A percentile compares a stretch with the other conserved stretches of the same genome.
These are phyloP conservation scores for Candida tetrigidarum DNA, from an alignment of 1,139 yeast genomes.

Conservation along the genomic window DNA sequence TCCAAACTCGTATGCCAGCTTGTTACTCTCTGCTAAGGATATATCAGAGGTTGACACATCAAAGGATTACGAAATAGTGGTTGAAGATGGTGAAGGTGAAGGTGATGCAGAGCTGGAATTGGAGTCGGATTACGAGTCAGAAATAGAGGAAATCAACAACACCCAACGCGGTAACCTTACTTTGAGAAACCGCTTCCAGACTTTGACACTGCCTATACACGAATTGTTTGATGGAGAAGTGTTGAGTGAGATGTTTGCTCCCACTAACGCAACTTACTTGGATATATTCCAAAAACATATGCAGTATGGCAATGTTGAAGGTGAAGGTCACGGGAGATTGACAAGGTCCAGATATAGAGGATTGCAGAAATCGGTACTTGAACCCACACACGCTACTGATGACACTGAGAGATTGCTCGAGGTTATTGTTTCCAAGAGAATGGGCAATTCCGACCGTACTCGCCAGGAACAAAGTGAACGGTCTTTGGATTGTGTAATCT, in stretches of 20 bases:
- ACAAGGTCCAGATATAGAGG: slow-evolving; percentile 47
- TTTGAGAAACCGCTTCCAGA: neutral
- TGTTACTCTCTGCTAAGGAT: slow-evolving; percentile 32
- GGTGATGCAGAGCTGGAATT: slow-evolving; percentile 15
- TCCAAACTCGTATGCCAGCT: slow-evolving; percentile 12
- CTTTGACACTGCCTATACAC: slow-evolving; percentile 17
- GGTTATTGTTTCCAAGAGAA: slow-evolving; percentile 21
- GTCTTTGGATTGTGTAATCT: slow-evolving; percentile 69
- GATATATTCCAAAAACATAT: slow-evolving; percentile 43
- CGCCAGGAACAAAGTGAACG: slow-evolving; percentile 18
- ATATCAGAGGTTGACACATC: slow-evolving; percentile 54
- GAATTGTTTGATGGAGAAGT: slow-evolving; percentile 39
- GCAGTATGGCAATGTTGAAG: too few species aligned
- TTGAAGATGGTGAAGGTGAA: too few species aligned
- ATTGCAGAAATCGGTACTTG: neutral
- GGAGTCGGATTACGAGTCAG: slow-evolving; percentile 23
- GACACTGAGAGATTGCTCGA: slow-evolving; percentile 25
- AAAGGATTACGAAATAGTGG: slow-evolving; percentile 36
- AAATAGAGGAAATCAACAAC: slow-evolving; percentile 16
- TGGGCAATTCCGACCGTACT: slow-evolving; percentile 16
- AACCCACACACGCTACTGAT: neutral
- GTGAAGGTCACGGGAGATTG: slow-evolving; percentile 25
- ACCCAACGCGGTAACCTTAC: neutral
- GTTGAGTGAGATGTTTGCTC: slow-evolving; percentile 31
- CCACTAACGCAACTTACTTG: slow-evolving; percentile 18